Percentiles rank a stretch among this genome's conserved stretches.
Conservation (phyloP, 2,329 filamentous ascomycete species). For the Paecilomyces sp. region DNA sequence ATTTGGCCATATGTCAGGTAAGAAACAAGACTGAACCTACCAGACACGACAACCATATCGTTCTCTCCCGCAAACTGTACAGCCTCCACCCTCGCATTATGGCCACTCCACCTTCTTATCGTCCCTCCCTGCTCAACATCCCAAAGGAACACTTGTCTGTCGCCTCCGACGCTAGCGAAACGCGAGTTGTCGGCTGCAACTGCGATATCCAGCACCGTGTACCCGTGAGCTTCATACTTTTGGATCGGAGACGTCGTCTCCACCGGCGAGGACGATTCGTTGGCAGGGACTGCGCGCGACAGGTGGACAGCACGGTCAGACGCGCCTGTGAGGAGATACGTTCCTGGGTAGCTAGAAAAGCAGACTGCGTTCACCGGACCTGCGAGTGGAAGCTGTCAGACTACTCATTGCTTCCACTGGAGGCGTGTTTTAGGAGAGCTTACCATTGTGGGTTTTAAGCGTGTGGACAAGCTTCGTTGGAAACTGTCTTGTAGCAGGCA, state of each 20-base stretch:
- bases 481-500: conserved; percentile 25
- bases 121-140: conserved; percentile 79
- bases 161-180: conserved; percentile 82
- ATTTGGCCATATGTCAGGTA: not conserved
- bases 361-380: conserved; percentile 65
- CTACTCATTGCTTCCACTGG: not conserved
- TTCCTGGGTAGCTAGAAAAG: conserved; percentile 65
- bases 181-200: conserved; percentile 69
- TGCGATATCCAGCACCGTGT: conserved; percentile 77
- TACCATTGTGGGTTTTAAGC: conserved; percentile 39
- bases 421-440: conserved; percentile 1
- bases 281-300: conserved; percentile 56
- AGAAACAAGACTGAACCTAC: conserved; percentile 25
- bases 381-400: conserved; percentile 21
- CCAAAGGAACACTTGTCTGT: conserved; percentile 89
- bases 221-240: conserved; percentile 82
- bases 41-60: conserved; percentile 65
- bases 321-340: conserved; percentile 77
- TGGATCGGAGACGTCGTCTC: conserved; percentile 60
- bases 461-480: conserved; percentile 35
- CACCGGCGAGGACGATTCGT: conserved; percentile 19
- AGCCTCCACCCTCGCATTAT: conserved; percentile 67
- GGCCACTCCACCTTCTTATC: conserved; percentile 64
- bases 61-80: conserved; percentile 71
- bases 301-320: conserved; percentile 79